Conservation (phyloP, 352 stramenopile species). For the Globisporangium viniferum region DNA sequence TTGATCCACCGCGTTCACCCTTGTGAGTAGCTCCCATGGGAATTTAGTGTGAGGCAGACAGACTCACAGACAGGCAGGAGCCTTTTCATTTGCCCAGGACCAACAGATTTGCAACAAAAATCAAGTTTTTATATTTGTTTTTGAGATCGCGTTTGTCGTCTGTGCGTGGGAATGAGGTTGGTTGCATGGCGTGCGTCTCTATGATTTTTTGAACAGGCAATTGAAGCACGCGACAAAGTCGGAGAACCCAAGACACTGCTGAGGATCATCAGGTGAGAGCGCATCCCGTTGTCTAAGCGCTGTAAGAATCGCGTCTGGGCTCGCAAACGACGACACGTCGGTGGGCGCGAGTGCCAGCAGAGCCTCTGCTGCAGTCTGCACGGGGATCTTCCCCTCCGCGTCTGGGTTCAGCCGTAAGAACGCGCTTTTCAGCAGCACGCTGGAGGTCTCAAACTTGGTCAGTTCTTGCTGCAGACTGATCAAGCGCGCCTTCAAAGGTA, state of each 20-base stretch:
- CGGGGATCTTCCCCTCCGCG: conserved; percentile 9
- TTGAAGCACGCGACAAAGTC: conserved; percentile 34
- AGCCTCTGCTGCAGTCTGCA: conserved; percentile 15
- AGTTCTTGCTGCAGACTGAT: conserved; percentile 22
- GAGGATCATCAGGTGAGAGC: background rate
- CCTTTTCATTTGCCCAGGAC: background rate
- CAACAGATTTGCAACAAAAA: conserved; percentile 1
- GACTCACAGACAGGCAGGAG: background rate
- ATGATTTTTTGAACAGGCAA: conserved; percentile 28
- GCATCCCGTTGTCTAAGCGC: conserved; percentile 14
- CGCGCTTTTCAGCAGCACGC: conserved; percentile 31
- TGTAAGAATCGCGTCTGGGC: conserved; percentile 13
- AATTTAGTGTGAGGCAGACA: background rate
- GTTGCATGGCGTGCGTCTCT: background rate
- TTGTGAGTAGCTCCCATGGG: background rate
- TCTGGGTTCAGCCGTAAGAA: conserved; percentile 29
- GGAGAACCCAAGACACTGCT: conserved; percentile 21
- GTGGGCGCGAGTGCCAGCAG: conserved; percentile 23
- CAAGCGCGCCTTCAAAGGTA: conserved; percentile 35
- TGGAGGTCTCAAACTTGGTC: conserved; percentile 20
- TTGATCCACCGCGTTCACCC: no score
- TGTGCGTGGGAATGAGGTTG: background rate
- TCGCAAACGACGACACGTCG: background rate
- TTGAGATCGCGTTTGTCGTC: background rate
- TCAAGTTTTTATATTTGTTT: conserved; percentile 16